Percentiles rank a stretch among this genome's conserved stretches.
phyloP scores from a whole-genome alignment of 352 stramenopile species.

The Phytophthora tentaculata region DNA sequence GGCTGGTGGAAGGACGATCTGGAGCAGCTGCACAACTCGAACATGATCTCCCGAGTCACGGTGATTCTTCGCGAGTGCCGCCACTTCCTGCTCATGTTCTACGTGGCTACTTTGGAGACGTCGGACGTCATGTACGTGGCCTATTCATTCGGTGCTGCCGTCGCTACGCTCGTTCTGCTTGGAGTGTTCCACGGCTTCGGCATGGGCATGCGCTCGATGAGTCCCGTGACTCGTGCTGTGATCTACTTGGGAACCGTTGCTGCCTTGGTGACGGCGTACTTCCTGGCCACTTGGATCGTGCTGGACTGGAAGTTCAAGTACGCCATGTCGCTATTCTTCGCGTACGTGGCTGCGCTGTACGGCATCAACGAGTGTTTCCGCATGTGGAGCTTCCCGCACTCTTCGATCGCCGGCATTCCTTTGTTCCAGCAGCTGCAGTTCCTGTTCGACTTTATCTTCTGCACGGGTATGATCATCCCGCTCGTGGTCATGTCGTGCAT shows the following conservation, averaged over 20 bases:
- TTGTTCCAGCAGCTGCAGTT: slow-evolving; percentile 82
- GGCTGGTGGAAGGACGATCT: slow-evolving; percentile 77
- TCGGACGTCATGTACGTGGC: slow-evolving; percentile 57
- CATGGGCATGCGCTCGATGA: slow-evolving; percentile 52
- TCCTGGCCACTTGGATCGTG: slow-evolving; percentile 50
- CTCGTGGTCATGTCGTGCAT: slow-evolving; percentile 73
- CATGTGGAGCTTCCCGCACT: slow-evolving; percentile 71
- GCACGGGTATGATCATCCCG: slow-evolving; percentile 63
- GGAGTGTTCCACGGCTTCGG: slow-evolving; percentile 51
- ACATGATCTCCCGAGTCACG: slow-evolving; percentile 71
- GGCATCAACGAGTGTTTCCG: slow-evolving; percentile 77
- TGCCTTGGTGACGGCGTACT: slow-evolving; percentile 46
- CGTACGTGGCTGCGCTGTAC: slow-evolving; percentile 67
- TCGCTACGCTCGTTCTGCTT: slow-evolving; percentile 59
- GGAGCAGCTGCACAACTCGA: slow-evolving; percentile 65
- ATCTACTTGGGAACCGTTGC: slow-evolving; percentile 55
- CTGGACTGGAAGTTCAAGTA: slow-evolving; percentile 49
- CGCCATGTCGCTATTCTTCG: slow-evolving; percentile 66
- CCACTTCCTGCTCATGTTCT: slow-evolving; percentile 81
- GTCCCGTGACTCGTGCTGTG: slow-evolving; percentile 46
- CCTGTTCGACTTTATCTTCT: slow-evolving; percentile 84
- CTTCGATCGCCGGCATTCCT: slow-evolving; percentile 56
- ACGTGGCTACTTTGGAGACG: slow-evolving; percentile 64
- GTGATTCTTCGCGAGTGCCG: slow-evolving; percentile 76
- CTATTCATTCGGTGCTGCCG: slow-evolving; percentile 51